Conservation (phyloP, 2,329 filamentous ascomycete species). For the Penicillium corylophilum region DNA sequence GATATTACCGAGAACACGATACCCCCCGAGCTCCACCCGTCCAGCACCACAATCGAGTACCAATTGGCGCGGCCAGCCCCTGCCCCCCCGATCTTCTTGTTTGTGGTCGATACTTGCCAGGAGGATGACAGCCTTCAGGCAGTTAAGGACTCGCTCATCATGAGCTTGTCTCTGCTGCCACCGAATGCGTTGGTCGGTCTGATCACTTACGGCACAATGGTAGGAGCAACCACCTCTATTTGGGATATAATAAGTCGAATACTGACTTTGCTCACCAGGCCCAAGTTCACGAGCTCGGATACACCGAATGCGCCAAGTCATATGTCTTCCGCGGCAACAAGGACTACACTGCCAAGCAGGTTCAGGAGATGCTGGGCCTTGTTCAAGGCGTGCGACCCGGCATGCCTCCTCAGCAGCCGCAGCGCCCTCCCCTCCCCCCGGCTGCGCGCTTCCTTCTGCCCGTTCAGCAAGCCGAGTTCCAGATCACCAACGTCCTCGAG, state of each 20-base stretch:
- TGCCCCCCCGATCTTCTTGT: slow-evolving; percentile 66
- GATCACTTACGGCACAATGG: slow-evolving; percentile 82
- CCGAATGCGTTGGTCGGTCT: slow-evolving; percentile 64
- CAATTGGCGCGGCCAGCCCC: slow-evolving; percentile 61
- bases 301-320: slow-evolving; percentile 96
- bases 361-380: slow-evolving; percentile 97
- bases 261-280: slow-evolving; percentile 53
- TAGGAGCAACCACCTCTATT: slow-evolving; percentile 41
- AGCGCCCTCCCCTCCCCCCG: slow-evolving; percentile 72
- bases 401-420: slow-evolving; percentile 62
- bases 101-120: slow-evolving; percentile 68
- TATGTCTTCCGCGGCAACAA: slow-evolving; percentile 98
- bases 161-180: slow-evolving; percentile 64
- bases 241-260: slow-evolving; percentile 1
- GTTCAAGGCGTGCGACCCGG: slow-evolving; percentile 70
- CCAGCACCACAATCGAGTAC: slow-evolving; percentile 67
- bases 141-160: slow-evolving; percentile 65
- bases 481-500: slow-evolving; percentile 93
- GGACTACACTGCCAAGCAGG: slow-evolving; percentile 96
- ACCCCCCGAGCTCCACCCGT: slow-evolving; percentile 64
- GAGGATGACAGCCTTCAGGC: slow-evolving; percentile 67
- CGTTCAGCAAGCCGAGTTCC: slow-evolving; percentile 93
- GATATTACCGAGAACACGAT: slow-evolving; percentile 66
- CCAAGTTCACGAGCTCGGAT: slow-evolving; percentile 96
- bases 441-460: slow-evolving; percentile 89